phyloP scores from a whole-genome alignment of 257 asterid species.

The Ehretia macrophylla region DNA sequence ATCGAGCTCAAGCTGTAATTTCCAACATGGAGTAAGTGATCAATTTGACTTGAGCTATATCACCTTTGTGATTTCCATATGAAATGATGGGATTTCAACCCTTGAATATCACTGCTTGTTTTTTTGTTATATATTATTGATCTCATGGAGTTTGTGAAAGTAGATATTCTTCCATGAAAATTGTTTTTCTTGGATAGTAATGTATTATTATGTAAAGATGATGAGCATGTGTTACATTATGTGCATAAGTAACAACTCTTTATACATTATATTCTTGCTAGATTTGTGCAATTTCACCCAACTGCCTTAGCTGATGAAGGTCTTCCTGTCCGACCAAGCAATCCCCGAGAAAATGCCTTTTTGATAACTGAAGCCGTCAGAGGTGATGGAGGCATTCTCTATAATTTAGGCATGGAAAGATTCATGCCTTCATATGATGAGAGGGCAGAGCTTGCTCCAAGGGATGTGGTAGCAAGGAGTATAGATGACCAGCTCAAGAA shows the following conservation, averaged over 20 bases:
- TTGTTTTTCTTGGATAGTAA: too few relatives aligned
- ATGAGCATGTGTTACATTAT: too few relatives aligned
- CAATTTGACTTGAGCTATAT: too few relatives aligned
- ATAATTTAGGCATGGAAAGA: slow-evolving; percentile 70
- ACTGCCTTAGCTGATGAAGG: slow-evolving; percentile 97
- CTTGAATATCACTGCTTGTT: too few relatives aligned
- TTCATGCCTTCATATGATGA: slow-evolving; percentile 84
- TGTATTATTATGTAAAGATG: too few relatives aligned
- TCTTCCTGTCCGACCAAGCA: slow-evolving; percentile 66
- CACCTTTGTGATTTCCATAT: too few relatives aligned
- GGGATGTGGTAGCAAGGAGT: slow-evolving; percentile 96
- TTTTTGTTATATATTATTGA: too few relatives aligned
- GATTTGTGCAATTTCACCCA: slow-evolving; percentile 99
- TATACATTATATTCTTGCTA: slow-evolving; percentile 21
- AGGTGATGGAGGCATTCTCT: slow-evolving; percentile 95
- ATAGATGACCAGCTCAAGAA: slow-evolving; percentile 94
- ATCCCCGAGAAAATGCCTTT: slow-evolving; percentile 80
- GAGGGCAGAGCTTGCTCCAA: slow-evolving; percentile 93
- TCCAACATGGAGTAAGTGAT: slow-evolving; percentile 56
- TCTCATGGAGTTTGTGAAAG: too few relatives aligned
- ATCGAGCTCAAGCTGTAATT: slow-evolving; percentile 92
- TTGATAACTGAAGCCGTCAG: slow-evolving; percentile 93
- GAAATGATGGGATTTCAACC: too few relatives aligned
- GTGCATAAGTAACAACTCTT: background rate
- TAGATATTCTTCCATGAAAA: too few relatives aligned